Evolutionary conservation across 768 basidiomycete genomes (phyloP), one percentile per base, ranked within the genome.

Genomic region (Candolleomyces efflorescens): DNA sequence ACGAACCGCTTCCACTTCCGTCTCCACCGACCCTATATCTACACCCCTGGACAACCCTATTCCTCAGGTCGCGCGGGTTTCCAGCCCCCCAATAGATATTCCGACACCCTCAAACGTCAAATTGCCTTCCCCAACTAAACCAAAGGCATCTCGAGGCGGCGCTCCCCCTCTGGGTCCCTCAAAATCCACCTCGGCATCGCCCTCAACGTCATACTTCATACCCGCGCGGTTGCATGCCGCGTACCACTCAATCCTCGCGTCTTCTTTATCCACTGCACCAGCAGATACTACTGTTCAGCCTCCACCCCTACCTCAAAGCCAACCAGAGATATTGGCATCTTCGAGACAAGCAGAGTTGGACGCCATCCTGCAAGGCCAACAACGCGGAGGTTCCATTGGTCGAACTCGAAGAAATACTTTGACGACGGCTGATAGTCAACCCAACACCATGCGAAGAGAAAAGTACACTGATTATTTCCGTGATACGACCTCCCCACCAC

Each of bases 381-480:
- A 53, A 23, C 32, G 51, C 51, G 36, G 37, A n/a, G 51, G 22
- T 4, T 11, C 32, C 9, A 7, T 39, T 32, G 5, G 7, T n/a
- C n/a, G n/a, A n/a, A n/a, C n/a, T n/a, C n/a, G n/a, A n/a, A 15
- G 51, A 7, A 38, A 36, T 17, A 38, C 51, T 15, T 3, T 22
- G 7, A 41, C 15, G 12, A 36, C 51, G 5, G 15, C n/a, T n/a
- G 13, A 32, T n/a, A 17, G 9, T 10, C 26, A 53, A 36, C 18
- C 27, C 18, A 36, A 32, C 13, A 23, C 12, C 1, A 53, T 39
- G 32, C 51, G 51, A n/a, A 53, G 37, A 36, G 51, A 36, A 6
- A 53, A 53, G 51, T 53, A 53, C 20, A 53, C 51, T 3, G 51
- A 53, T 10, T 53, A 53, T 23, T 53, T 53, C 23, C 26, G 37